phyloP scores from a whole-genome alignment of 1,284 basidiomycete genomes.

The Amylostereum chailletii region DNA sequence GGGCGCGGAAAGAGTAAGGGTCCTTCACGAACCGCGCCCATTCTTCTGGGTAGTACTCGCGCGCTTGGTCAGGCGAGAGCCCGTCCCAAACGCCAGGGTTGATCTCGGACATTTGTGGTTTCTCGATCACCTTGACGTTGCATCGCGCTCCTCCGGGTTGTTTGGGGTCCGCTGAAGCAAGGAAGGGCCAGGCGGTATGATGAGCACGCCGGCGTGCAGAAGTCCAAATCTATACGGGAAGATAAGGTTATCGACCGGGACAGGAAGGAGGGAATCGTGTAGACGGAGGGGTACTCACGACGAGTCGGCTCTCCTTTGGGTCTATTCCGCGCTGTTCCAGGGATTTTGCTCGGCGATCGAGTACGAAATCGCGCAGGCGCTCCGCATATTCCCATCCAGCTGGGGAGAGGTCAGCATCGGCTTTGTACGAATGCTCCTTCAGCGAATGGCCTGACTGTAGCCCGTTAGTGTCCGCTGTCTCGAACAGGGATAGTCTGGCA shows the following conservation, averaged over 20 bases:
- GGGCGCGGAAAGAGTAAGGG: slow-evolving; percentile 89
- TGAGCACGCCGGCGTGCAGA: slow-evolving; percentile 88
- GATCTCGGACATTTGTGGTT: slow-evolving; percentile 94
- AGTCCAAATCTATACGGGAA: slow-evolving; percentile 78
- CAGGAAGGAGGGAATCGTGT: slow-evolving; percentile 3
- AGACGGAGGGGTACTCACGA: slow-evolving; percentile 39
- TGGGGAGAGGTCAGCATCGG: slow-evolving; percentile 93
- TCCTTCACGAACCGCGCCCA: slow-evolving; percentile 90
- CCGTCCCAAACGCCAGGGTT: slow-evolving; percentile 98
- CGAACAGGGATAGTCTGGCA: slow-evolving; percentile 17
- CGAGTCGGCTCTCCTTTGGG: slow-evolving; percentile 59
- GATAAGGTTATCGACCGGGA: not conserved
- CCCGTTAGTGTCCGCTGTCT: not conserved
- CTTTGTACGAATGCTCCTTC: slow-evolving; percentile 98
- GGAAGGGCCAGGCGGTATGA: slow-evolving; percentile 94
- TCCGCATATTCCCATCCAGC: slow-evolving; percentile 95
- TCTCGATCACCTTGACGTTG: slow-evolving; percentile 83
- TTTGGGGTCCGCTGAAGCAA: slow-evolving; percentile 29
- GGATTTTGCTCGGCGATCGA: slow-evolving; percentile 63
- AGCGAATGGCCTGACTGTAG: slow-evolving; percentile 84
- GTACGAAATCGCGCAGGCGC: slow-evolving; percentile 76
- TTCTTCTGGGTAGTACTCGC: slow-evolving; percentile 87
- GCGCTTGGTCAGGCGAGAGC: slow-evolving; percentile 83
- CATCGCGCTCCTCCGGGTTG: slow-evolving; percentile 11
- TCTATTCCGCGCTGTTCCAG: slow-evolving; percentile 61